Evolutionary conservation across 495 filamentous ascomycete genomes (phyloP), one percentile per base, ranked within the genome.

Genomic region (Tuber indicum): DNA sequence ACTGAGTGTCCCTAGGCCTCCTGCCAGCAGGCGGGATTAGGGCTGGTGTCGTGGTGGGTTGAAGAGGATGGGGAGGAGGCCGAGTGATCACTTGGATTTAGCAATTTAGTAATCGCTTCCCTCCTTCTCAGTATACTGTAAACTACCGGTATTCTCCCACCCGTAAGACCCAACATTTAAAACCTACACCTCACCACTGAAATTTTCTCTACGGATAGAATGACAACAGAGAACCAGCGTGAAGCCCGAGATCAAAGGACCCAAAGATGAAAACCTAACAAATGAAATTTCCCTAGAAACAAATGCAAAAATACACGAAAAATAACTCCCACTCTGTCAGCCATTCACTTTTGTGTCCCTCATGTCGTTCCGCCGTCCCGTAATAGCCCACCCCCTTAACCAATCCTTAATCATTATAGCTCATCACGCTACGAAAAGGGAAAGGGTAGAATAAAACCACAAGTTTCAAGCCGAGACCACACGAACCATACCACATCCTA

Each of bases 21-120:
- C 32, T 84, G 82, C 26, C 79, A 81, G 47, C 82, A 83, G 69
- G 82, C 82, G 39, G 82, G 82, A 62, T 77, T 83, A 82, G 82
- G 82, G 14, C 69, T 83, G 23, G 77, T 83, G 19, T 75, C 83
- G 21, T 83, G 82, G 82, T 83, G 82, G 82, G n/a, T 74, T 42
- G 81, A 83, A 62, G 81, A 82, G 36, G 80, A 81, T 9, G 80
- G 70, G 32, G 78, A 73, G 32, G 70, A 52, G 41, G 46, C 39
- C 41, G 52, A 80, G 70, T 76, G 78, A 66, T 81, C 41, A 17
- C 32, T 66, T 3, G 14, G 58, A 17, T 66, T 32, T 14, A 32
- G 36, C 26, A 66, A 32, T 66, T 36, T 7, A 36, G 14, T 36
- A 66, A 62, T 17, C 58, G 10, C 17, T 36, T 19, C 26, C 58